Base-by-base conservation (phyloP, 805 yeast species). In the Starmerella bacillaris region DNA sequence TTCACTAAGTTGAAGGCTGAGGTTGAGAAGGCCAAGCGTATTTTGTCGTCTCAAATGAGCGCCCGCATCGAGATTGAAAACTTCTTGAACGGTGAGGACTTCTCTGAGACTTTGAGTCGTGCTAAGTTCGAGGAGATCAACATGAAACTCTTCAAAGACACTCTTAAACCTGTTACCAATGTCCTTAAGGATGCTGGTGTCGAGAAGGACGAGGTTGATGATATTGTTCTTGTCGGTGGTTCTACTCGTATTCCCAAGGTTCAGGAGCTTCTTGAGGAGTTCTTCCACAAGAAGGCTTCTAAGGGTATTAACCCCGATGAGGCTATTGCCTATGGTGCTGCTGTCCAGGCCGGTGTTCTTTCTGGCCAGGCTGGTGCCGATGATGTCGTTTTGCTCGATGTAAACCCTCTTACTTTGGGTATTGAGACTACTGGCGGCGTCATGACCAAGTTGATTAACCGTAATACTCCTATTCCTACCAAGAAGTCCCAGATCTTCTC, bases 281-380 rank as follows among this genome's bases (percentile, higher is more conserved):
- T 63, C 71, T 86, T 86, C 57, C 74, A 77, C 54, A 86, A 89
- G 70, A 83, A 83, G 64, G 86, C 92, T 47, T 80, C 93, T 49
- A 86, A 84, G 72, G 86, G 94, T 53, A 86, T 86, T 55, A 86
- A 86, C 68, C 96, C 98, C 45, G 98, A 86, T 65, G 98, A 86
- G 69, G 98, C 98, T 58, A 96, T 86, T 55, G 98, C 96, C 30
- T 86, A 75, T 53, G 98, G 98, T 72, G 96, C 96, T 42, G 95
- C 98, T 45, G 95, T 86, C 45, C 98, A 86, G 68, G 96, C 94
- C 39, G 96, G 96, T 67, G 92, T 86, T 50, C 67, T 86, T 47
- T 74, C 92, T 37, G 96, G 96, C 61, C 94, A 84, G 63, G 83
- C 77, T 53, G 89, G 92, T 59, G 89, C 74, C 44, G 92, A 78